A percentile compares a stretch with the other conserved stretches of the same genome.
Evolutionary conservation across 495 filamentous ascomycete genomes (phyloP).

Genomic region (Clavariopsis aquatica): DNA sequence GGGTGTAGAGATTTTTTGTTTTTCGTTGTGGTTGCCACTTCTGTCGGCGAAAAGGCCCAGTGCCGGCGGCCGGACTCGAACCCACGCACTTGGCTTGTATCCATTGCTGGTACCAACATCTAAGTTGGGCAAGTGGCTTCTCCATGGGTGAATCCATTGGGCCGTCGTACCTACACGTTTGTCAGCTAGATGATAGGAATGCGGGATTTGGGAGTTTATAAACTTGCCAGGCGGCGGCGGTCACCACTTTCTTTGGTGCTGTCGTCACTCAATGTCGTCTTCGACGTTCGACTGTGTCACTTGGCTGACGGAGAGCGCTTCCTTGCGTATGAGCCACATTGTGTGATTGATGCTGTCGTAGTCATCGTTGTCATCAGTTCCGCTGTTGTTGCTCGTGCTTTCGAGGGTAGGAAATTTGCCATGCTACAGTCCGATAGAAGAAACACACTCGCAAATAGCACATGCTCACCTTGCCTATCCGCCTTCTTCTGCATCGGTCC

Average conservation of each 20-base stretch:
- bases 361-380: conserved; percentile 7
- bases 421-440: conserved; percentile 7
- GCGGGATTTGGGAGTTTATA: no score
- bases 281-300: conserved; percentile 8
- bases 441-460: conserved; percentile 7
- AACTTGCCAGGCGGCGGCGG: background rate
- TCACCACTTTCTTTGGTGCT: conserved; percentile 1
- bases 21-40: no score
- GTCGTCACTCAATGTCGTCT: conserved; percentile 6
- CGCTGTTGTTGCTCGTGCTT: conserved; percentile 7
- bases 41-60: no score
- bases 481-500: conserved; percentile 1
- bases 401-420: conserved; percentile 5
- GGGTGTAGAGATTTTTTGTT: no score
- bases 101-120: no score
- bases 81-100: no score
- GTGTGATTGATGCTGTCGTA: conserved; percentile 2
- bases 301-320: conserved; percentile 10
- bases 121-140: no score
- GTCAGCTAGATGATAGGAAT: no score
- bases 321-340: background rate
- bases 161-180: no score
- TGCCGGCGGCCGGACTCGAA: no score
- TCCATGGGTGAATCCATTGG: no score
- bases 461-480: conserved; percentile 7